These are phyloP conservation scores for Raddia distichophylla DNA, from an alignment of 176 grass and related monocot genomes.

Conservation along the genomic window DNA sequence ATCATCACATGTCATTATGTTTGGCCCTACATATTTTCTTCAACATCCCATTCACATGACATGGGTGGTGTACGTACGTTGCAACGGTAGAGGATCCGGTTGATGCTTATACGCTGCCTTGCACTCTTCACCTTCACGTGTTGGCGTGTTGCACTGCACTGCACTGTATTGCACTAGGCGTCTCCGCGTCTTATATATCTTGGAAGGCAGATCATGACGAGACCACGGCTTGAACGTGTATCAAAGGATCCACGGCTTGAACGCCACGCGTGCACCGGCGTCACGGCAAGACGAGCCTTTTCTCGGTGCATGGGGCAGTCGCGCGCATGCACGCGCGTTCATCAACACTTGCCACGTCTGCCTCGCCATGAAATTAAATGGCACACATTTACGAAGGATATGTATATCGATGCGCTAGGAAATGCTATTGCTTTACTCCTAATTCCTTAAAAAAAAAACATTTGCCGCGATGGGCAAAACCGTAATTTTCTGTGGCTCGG, in stretches of 20 bases:
- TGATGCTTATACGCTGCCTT: constrained; percentile 13
- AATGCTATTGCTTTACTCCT: too few relatives aligned
- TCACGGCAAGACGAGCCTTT: background rate
- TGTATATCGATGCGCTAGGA: background rate
- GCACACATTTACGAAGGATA: background rate
- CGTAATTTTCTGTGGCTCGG: background rate
- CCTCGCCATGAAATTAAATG: background rate
- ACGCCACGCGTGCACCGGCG: background rate
- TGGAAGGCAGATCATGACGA: constrained; percentile 28
- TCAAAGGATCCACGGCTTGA: background rate
- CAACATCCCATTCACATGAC: too few relatives aligned
- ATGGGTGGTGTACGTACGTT: too few relatives aligned
- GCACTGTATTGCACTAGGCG: too few relatives aligned
- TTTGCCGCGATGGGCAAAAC: background rate
- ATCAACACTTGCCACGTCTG: background rate
- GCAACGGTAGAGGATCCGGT: too few relatives aligned
- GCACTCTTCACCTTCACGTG: constrained; percentile 31
- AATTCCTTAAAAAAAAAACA: too few relatives aligned
- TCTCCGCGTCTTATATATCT: background rate
- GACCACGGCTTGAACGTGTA: too few relatives aligned
- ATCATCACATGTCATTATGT: too few relatives aligned
- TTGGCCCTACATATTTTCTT: too few relatives aligned
- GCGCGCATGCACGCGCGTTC: background rate
- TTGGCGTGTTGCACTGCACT: background rate
- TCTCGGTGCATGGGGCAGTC: background rate